Evolutionary conservation across 1,284 basidiomycete genomes (phyloP).

Genomic region (Pseudozyma sp.): DNA sequence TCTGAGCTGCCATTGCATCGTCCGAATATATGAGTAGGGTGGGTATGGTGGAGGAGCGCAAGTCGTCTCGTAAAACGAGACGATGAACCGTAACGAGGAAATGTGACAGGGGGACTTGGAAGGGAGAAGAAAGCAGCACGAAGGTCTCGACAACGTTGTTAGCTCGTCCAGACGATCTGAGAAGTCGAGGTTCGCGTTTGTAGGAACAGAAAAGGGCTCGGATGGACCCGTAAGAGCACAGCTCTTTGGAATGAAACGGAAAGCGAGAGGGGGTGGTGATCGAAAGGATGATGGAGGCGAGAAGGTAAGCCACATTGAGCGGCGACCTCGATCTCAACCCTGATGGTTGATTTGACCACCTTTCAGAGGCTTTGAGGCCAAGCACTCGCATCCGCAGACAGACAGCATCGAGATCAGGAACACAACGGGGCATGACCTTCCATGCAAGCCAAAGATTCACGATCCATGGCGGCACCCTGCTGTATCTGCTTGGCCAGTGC

Average conservation of each 20-base stretch:
- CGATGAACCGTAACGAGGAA: constrained; percentile 1
- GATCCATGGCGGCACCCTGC: neutral
- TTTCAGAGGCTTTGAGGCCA: neutral
- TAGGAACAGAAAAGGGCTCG: constrained; percentile 5
- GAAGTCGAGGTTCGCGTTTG: constrained; percentile 20
- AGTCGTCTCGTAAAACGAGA: constrained; percentile 25
- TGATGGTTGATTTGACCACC: no score
- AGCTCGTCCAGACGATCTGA: constrained; percentile 29
- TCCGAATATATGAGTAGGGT: constrained; percentile 3
- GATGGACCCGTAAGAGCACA: constrained; percentile 34
- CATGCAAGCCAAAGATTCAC: constrained; percentile 7
- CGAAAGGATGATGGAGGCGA: constrained; percentile 27
- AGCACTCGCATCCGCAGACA: neutral
- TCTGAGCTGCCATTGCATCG: constrained; percentile 43
- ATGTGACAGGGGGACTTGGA: neutral
- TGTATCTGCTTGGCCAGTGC: neutral
- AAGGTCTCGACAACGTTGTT: constrained; percentile 12
- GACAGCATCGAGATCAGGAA: constrained; percentile 4
- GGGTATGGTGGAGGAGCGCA: constrained; percentile 20
- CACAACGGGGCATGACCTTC: constrained; percentile 4
- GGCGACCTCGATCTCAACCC: no score
- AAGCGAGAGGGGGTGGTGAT: constrained; percentile 5
- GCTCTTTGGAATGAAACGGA: constrained; percentile 38
- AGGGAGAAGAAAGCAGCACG: neutral
- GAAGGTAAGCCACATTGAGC: neutral